Conservation (phyloP, 2,329 filamentous ascomycete genomes). For the Diplocarpon rosae region DNA sequence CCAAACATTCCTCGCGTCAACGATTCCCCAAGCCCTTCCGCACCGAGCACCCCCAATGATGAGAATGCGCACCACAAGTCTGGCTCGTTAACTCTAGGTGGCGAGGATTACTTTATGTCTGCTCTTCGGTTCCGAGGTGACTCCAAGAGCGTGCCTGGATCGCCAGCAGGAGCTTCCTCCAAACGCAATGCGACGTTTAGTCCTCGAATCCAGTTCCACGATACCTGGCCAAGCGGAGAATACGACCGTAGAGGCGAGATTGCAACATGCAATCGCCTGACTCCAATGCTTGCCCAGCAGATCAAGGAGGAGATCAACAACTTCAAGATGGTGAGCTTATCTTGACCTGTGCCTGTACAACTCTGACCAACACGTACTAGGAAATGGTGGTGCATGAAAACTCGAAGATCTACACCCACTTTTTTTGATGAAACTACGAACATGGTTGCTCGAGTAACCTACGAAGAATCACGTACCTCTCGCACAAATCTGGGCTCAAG, state of each 20-base stretch:
- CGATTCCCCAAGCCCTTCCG: slow-evolving; percentile 75
- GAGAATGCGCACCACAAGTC: slow-evolving; percentile 58
- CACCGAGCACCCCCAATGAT: slow-evolving; percentile 79
- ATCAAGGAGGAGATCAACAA: slow-evolving; percentile 99
- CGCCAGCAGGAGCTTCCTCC: slow-evolving; percentile 50
- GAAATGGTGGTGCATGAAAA: slow-evolving; percentile 99
- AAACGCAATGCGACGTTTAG: slow-evolving; percentile 69
- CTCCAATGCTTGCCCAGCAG: slow-evolving; percentile 93
- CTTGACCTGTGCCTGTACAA: not conserved
- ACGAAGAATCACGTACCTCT: slow-evolving; percentile 19
- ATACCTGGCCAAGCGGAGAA: slow-evolving; percentile 91
- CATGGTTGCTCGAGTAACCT: slow-evolving; percentile 18
- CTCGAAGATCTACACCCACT: slow-evolving; percentile 99
- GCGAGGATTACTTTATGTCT: slow-evolving; percentile 83
- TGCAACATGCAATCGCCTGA: slow-evolving; percentile 94
- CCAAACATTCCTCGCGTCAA: slow-evolving; percentile 51
- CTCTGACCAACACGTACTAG: slow-evolving; percentile 42
- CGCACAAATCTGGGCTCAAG: slow-evolving; percentile 17
- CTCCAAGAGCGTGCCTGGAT: slow-evolving; percentile 69
- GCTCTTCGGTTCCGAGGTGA: slow-evolving; percentile 63
- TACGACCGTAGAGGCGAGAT: slow-evolving; percentile 95
- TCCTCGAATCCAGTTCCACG: slow-evolving; percentile 85
- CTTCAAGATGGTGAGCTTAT: slow-evolving; percentile 83
- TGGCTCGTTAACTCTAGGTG: slow-evolving; percentile 58
- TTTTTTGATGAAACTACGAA: slow-evolving; percentile 64